Evolutionary conservation across 2,329 filamentous ascomycete genomes (phyloP).

Genomic region (Parasarocladium wereldwijsianum): DNA sequence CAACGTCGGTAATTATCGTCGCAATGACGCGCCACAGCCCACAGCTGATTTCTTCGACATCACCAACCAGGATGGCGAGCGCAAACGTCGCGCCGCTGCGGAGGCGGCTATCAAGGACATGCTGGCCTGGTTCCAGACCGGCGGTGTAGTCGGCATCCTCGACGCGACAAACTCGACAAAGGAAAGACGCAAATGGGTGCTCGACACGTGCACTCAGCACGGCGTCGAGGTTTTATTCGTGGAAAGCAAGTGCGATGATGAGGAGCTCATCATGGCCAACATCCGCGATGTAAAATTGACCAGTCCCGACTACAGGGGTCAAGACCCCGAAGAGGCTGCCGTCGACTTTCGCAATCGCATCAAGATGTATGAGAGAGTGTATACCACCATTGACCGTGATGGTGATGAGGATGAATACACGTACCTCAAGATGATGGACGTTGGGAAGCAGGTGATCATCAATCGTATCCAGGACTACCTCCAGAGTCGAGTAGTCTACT

Average conservation of each 20-base stretch:
- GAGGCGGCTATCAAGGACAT: conserved; percentile 89
- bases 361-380: conserved; percentile 92
- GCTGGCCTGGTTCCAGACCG: conserved; percentile 75
- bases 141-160: conserved; percentile 80
- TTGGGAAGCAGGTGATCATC: conserved; percentile 92
- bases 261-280: conserved; percentile 94
- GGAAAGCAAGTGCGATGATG: conserved; percentile 92
- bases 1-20: conserved; percentile 94
- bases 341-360: conserved; percentile 89
- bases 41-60: conserved; percentile 92
- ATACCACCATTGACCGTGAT: conserved; percentile 76
- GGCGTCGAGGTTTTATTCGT: conserved; percentile 88
- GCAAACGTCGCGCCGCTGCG: conserved; percentile 72
- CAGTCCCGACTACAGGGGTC: conserved; percentile 84
- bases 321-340: conserved; percentile 84
- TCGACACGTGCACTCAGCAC: conserved; percentile 59
- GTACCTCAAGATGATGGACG: conserved; percentile 95
- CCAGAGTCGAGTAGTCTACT: conserved; percentile 92
- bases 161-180: conserved; percentile 97
- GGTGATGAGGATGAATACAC: conserved; percentile 72
- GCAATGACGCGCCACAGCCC: conserved; percentile 77
- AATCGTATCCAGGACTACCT: conserved; percentile 95
- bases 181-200: conserved; percentile 76
- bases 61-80: conserved; percentile 78
- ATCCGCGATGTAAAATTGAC: conserved; percentile 96